These are phyloP conservation scores for Melampsora larici-populina DNA, from an alignment of 1,284 basidiomycete genomes.

Conservation along the genomic window DNA sequence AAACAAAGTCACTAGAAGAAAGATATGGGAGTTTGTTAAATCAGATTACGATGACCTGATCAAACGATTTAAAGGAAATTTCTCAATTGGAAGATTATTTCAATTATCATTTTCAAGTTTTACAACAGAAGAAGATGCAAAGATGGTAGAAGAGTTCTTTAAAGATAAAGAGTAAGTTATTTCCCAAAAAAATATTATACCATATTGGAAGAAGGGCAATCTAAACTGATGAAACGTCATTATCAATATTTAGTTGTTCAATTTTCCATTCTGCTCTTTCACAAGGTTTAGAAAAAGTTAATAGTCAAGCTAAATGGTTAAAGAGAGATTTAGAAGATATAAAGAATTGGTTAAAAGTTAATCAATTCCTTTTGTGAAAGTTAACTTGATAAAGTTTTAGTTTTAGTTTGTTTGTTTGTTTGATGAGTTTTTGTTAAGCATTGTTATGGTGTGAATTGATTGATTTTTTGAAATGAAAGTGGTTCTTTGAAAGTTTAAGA, in stretches of 20 bases:
- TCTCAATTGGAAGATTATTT: slow-evolving; percentile 51
- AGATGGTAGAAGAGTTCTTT: slow-evolving; percentile 64
- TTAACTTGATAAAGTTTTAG: too few species aligned
- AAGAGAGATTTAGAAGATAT: slow-evolving; percentile 63
- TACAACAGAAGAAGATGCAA: slow-evolving; percentile 67
- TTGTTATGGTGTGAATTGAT: too few species aligned
- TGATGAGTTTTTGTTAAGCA: too few species aligned
- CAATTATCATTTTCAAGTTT: slow-evolving; percentile 64
- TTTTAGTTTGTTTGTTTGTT: too few species aligned
- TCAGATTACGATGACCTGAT: slow-evolving; percentile 51
- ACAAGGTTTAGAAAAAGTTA: slow-evolving; percentile 67
- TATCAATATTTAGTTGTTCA: slow-evolving; percentile 42
- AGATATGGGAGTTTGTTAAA: slow-evolving; percentile 54
- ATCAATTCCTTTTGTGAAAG: slow-evolving; percentile 42
- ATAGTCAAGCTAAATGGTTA: slow-evolving; percentile 62
- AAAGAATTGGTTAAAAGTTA: slow-evolving; percentile 61
- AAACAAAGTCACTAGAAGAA: slow-evolving; percentile 51
- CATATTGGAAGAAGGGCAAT: too few species aligned
- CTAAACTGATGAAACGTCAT: neutral
- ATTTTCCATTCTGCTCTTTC: slow-evolving; percentile 62
- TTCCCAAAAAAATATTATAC: neutral
- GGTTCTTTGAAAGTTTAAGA: too few species aligned
- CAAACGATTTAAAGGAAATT: slow-evolving; percentile 64
- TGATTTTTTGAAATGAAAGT: too few species aligned
- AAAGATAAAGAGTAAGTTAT: slow-evolving; percentile 53